phyloP scores from a whole-genome alignment of 495 filamentous ascomycete species.

The Rhizodiscina lignyota region DNA sequence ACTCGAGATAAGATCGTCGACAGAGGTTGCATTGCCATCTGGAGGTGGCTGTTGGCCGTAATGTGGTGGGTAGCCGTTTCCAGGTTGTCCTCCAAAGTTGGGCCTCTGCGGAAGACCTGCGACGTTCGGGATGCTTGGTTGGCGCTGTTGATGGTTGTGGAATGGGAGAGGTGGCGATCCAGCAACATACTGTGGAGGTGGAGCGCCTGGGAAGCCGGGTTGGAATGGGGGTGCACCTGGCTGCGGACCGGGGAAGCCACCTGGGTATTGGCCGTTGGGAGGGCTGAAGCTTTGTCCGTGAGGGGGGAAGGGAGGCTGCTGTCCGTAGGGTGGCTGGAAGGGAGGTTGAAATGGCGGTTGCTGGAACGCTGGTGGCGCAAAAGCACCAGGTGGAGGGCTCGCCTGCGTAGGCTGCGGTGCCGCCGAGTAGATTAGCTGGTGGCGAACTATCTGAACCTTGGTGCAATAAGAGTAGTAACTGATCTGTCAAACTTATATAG shows the following conservation, averaged over 20 bases:
- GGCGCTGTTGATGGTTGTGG: constrained; percentile 26
- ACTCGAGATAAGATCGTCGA: constrained; percentile 46
- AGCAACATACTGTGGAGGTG: constrained; percentile 21
- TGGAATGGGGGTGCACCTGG: neutral
- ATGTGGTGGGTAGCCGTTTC: too few relatives aligned
- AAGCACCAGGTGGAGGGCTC: too few relatives aligned
- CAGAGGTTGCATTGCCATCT: constrained; percentile 24
- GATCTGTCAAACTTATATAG: neutral
- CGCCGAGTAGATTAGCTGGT: too few relatives aligned
- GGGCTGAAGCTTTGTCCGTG: constrained; percentile 6
- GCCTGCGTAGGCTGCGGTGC: too few relatives aligned
- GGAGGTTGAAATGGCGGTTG: constrained; percentile 2
- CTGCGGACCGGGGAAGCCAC: neutral
- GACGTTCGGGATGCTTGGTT: constrained; percentile 34
- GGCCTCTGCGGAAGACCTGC: constrained; percentile 50
- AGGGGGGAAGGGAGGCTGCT: constrained; percentile 11
- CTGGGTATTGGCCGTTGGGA: neutral
- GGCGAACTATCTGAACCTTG: too few relatives aligned
- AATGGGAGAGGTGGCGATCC: constrained; percentile 17
- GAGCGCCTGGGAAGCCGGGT: constrained; percentile 1
- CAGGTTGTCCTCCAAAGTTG: constrained; percentile 36
- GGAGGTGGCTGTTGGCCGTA: constrained; percentile 5
- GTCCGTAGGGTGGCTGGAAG: constrained; percentile 15
- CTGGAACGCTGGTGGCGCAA: too few relatives aligned
- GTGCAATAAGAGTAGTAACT: too few relatives aligned